Base-by-base conservation (phyloP, 129 eudicot species). In the Centaurea solstitialis region DNA sequence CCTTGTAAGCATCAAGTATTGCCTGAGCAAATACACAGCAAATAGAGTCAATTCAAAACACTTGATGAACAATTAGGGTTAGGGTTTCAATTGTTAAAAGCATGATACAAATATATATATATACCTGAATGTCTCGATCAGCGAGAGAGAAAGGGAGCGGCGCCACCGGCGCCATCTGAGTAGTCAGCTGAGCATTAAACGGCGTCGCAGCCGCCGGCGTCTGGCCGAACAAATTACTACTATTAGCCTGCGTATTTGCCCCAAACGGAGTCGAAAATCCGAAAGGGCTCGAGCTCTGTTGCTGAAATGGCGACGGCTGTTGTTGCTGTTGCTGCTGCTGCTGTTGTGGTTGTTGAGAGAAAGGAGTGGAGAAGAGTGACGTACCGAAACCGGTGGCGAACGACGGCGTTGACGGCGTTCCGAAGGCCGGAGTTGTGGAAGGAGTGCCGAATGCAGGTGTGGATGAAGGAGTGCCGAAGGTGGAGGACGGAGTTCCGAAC, bases 111-210 rank as follows among this genome's bases (percentile, higher is more conserved):
- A 10, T 20, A 74, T 13, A 43, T 26, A 20, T 6, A 18, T n/a
- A 6, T 18, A 95, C 99, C 72, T 92, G 98, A 76, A 95, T 88
- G 70, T 95, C 99, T 45, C 99, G 93, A 91, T 95, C 99, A 18
- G 99, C 97, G 10, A 95, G 91, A 75, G 99, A 95, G 82, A 95
- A 92, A 7, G 99, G 97, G 24, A 95, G 89, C 15, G 97, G 98
- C 41, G 99, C 98, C 37, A 95, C 99, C 1, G 99, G 99, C 38
- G 98, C 98, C 99, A 95, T 95, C 85, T 95, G 99, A 84, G 99
- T 95, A 20, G 98, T 91, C 77, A 95, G 43, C 82, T 95, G 99
- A 57, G 85, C 80, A 82, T 78, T 88, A 50, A 71, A 82, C 43
- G 87, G 87, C 70, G 89, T 90, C 77, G 76, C 70, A 43, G 84